Base-by-base conservation (phyloP, 164 flowering plant genomes). In the Chimonanthus praecox region DNA sequence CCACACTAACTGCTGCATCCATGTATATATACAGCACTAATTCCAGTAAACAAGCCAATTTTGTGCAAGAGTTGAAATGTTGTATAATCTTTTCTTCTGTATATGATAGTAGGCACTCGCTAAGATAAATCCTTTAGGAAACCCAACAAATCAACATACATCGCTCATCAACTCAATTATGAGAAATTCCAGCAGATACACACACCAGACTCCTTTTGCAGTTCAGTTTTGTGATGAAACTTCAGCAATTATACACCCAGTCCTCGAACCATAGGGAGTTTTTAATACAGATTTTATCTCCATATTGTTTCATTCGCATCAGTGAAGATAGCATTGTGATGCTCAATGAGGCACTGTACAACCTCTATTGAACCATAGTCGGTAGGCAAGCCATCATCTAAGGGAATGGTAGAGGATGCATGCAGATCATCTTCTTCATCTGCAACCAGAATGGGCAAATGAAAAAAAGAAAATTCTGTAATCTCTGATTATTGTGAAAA, bases 261-360 rank as follows among this genome's bases (percentile, higher is more conserved):
- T 1, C 33, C 60, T 3, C 10, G 7, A 15, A 4, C 33, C 47
- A 66, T 10, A 66, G 48, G 16, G 15, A 66, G 33, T 48, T 10
- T 15, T 45, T 13, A 21, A 72, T 33, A 11, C 20, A 44, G 54
- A 67, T 33, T n/a, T 89, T 82, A 94, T 76, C 87, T 88, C 98
- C 97, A 92, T 43, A 85, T 77, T 15, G 98, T 92, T 80, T 88
- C 96, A 69, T 89, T 88, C 71, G 96, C 92, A 82, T 94, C 94
- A 0, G 96, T 87, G 85, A 92, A 94, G 51, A 92, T 81, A 3
- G 93, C 88, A 71, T 88, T 92, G 79, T 94, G 98, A 78, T 94
- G 97, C 77, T 90, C 89, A 18, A 90, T 87, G 69, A 94, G 87
- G 81, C 96, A 88, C 79, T 88, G 94, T 20, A 94, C 77, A 65